A percentile compares a stretch with the other conserved stretches of the same genome.
Conservation (phyloP, 2,329 filamentous ascomycete species). For the Claviceps arundinis region DNA sequence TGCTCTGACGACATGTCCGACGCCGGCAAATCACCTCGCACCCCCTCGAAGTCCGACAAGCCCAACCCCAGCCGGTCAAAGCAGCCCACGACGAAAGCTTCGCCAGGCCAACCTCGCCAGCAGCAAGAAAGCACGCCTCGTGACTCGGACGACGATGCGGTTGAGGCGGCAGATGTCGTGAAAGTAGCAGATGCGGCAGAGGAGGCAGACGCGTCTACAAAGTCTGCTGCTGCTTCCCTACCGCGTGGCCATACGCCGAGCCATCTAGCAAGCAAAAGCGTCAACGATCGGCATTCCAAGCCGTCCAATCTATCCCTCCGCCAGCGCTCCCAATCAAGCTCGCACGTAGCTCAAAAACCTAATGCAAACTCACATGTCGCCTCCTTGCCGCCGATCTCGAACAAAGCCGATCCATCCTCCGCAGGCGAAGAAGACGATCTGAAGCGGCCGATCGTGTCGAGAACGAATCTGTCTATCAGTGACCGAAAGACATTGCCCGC, state of each 20-base stretch:
- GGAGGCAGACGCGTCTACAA: conserved; percentile 20
- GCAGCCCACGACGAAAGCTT: conserved; percentile 2
- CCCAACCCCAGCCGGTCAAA: conserved; percentile 20
- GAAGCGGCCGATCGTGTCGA: conserved; percentile 12
- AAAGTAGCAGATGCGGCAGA: no score
- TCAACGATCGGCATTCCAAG: conserved; percentile 33
- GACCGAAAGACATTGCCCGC: conserved; percentile 12
- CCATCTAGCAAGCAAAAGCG: conserved; percentile 45
- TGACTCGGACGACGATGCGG: conserved; percentile 18
- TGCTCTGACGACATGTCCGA: conserved; percentile 29
- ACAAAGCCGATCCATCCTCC: conserved; percentile 13
- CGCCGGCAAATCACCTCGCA: conserved; percentile 17
- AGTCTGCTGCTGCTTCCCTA: conserved; percentile 21
- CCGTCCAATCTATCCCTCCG: conserved; percentile 39
- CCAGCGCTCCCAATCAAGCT: conserved; percentile 39
- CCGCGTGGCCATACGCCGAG: conserved; percentile 49
- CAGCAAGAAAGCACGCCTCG: conserved; percentile 4
- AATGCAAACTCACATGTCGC: conserved; percentile 11
- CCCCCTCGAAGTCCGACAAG: conserved; percentile 12
- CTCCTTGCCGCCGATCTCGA: conserved; percentile 14
- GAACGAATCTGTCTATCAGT: conserved; percentile 12
- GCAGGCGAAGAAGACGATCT: conserved; percentile 16
- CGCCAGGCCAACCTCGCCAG: conserved; percentile 9
- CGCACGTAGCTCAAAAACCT: conserved; percentile 19
- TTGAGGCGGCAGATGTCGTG: no score